Evolutionary conservation across 2,329 filamentous ascomycete species (phyloP), one percentile per base, ranked within the genome.

Genomic region (Cylindrodendrum hubeiense): DNA sequence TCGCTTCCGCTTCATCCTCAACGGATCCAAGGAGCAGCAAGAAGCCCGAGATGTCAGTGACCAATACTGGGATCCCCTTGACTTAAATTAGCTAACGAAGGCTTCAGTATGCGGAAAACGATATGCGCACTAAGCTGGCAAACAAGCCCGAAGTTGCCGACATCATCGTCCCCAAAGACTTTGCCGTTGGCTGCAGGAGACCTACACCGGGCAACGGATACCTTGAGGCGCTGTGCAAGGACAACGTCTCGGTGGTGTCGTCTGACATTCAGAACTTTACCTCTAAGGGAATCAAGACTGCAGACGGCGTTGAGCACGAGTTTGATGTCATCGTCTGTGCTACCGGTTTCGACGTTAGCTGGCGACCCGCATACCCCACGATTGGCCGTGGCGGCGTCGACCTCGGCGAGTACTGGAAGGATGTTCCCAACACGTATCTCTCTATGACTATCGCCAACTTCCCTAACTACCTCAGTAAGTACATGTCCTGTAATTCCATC

Each of bases 1-100:
- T 49, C 79, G 83, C 22, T 88, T 87, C 78, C 84, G 83, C 49
- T 83, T 87, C 74, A 86, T 86, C 70, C 76, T 84, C 67, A 85
- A 84, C 70, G 82, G 81, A n/a, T 66, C 63, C n/a, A 49, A 55
- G 13, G 63, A 63, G 12, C 63, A 66, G 30, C 26, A 43, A 37
- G 54, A 66, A 24, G 63, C 63, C 7, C 52, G 63, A 21, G 33
- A 41, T 17, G 60, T 53, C 5, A 39, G 43, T n/a, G 13, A 24
- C 12, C 49, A n/a, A 17, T n/a, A 9, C 9, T 8, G 3, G 2
- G 10, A n/a, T 26, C 13, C 44, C 2, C 28, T 19, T 13, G 0
- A 39, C 9, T 3, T 3, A 1, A 30, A 1, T 8, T 34, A 3
- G 5, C 43, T 49, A 37, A 57, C 10, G 2, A 39, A 3, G 1